These are phyloP conservation scores for Solanum bulbocastanum DNA, from an alignment of 257 asterid species.

Conservation along the genomic window DNA sequence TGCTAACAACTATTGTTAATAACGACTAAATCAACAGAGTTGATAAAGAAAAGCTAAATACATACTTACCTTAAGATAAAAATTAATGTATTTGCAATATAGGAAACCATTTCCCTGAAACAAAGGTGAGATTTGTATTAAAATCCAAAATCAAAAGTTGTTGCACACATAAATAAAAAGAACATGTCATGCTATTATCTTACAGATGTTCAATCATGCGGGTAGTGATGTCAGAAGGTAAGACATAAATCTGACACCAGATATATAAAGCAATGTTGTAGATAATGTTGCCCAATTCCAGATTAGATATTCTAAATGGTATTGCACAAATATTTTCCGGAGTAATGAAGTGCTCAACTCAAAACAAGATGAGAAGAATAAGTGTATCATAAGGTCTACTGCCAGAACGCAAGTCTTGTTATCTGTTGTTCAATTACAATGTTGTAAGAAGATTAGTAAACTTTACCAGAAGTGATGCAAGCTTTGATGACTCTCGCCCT, in stretches of 20 bases:
- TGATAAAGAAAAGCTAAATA: neutral
- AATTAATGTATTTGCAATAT: constrained; percentile 89
- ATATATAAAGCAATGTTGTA: neutral
- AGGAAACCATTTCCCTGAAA: constrained; percentile 97
- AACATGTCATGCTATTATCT: neutral
- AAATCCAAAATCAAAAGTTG: neutral
- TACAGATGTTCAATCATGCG: neutral
- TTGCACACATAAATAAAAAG: neutral
- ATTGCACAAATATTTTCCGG: neutral
- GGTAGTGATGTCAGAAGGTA: neutral
- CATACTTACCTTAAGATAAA: constrained; percentile 78
- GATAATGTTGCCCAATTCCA: neutral
- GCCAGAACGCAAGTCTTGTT: neutral
- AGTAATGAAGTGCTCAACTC: neutral
- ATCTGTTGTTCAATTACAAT: neutral
- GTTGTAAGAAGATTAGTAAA: neutral
- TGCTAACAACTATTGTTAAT: neutral
- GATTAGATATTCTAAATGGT: neutral
- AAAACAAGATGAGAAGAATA: neutral
- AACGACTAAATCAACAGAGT: neutral
- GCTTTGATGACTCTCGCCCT: constrained; percentile 91
- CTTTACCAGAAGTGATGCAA: constrained; percentile 85
- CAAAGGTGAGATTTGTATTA: constrained; percentile 16
- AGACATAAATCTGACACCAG: neutral
- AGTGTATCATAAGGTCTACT: neutral